phyloP scores from a whole-genome alignment of 2,329 filamentous ascomycete species.

The Epichloe sp. region DNA sequence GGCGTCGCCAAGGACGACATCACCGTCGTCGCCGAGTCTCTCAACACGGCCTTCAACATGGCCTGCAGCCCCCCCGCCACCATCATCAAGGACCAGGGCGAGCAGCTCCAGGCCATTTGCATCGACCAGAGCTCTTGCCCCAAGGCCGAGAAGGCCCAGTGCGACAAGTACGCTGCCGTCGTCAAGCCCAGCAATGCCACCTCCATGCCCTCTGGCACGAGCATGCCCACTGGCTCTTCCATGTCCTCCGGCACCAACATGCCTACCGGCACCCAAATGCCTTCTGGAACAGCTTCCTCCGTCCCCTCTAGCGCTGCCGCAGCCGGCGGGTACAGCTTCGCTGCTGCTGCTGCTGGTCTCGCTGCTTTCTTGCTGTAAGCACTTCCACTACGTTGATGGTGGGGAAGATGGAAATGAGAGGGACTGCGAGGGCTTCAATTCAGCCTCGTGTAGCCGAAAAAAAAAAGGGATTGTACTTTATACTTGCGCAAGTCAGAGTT shows the following conservation, averaged over 20 bases:
- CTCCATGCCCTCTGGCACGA: slow-evolving; percentile 3
- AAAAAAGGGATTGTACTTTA: too few species aligned
- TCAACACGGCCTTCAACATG: slow-evolving; percentile 37
- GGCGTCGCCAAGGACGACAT: slow-evolving; percentile 43
- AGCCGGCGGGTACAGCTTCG: slow-evolving; percentile 14
- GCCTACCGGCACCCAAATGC: neutral
- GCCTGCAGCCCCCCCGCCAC: slow-evolving; percentile 33
- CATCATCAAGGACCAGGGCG: slow-evolving; percentile 30
- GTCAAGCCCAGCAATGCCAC: slow-evolving; percentile 11
- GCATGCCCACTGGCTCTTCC: neutral
- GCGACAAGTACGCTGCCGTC: slow-evolving; percentile 27
- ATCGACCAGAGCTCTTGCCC: slow-evolving; percentile 32
- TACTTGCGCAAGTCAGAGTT: too few species aligned
- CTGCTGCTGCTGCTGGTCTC: slow-evolving; percentile 14
- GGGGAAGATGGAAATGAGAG: too few species aligned
- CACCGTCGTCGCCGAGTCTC: slow-evolving; percentile 30
- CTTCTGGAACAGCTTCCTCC: slow-evolving; percentile 1
- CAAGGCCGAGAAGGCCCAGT: slow-evolving; percentile 30
- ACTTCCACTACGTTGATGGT: too few species aligned
- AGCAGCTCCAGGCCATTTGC: slow-evolving; percentile 43
- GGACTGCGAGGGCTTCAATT: too few species aligned
- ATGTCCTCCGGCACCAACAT: neutral
- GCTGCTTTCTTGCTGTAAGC: slow-evolving; percentile 12
- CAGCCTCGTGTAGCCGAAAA: too few species aligned
- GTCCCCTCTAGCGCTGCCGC: slow-evolving; percentile 13